Conservation (phyloP, 2,329 filamentous ascomycete genomes). For the Colletotrichum gigasporum region DNA sequence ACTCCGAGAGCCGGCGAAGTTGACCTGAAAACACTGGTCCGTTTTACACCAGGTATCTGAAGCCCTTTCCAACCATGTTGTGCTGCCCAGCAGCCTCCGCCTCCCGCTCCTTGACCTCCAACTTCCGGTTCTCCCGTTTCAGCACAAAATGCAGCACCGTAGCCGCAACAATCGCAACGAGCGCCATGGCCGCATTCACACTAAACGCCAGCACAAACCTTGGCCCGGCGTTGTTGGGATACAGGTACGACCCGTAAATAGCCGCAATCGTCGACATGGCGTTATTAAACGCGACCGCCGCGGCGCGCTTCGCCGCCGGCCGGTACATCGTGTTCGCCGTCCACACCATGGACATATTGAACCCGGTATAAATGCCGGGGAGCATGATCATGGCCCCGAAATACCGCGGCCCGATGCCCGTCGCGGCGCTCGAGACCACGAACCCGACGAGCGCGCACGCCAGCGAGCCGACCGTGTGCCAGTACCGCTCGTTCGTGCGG, state of each 20-base stretch:
- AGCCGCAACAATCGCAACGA: slow-evolving; percentile 34
- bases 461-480: slow-evolving; percentile 27
- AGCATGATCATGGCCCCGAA: slow-evolving; percentile 36
- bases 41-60: slow-evolving; percentile 32
- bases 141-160: slow-evolving; percentile 35
- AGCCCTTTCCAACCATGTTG: slow-evolving; percentile 22
- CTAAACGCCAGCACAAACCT: slow-evolving; percentile 38
- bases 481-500: slow-evolving; percentile 26
- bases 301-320: slow-evolving; percentile 33
- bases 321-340: slow-evolving; percentile 36
- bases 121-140: slow-evolving; percentile 34
- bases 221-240: slow-evolving; percentile 35
- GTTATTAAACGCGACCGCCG: slow-evolving; percentile 36
- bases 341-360: slow-evolving; percentile 38
- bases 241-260: slow-evolving; percentile 39
- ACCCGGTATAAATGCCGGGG: slow-evolving; percentile 35
- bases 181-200: slow-evolving; percentile 37
- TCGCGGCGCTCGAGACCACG: slow-evolving; percentile 21
- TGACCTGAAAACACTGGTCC: no score
- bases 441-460: slow-evolving; percentile 27
- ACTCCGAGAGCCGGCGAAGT: no score
- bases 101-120: slow-evolving; percentile 33
- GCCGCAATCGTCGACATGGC: slow-evolving; percentile 34
- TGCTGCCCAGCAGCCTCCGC: slow-evolving; percentile 20
- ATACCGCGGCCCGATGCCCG: slow-evolving; percentile 20